Base-by-base conservation (phyloP, 164 flowering plant genomes). In the Taxillus chinensis region DNA sequence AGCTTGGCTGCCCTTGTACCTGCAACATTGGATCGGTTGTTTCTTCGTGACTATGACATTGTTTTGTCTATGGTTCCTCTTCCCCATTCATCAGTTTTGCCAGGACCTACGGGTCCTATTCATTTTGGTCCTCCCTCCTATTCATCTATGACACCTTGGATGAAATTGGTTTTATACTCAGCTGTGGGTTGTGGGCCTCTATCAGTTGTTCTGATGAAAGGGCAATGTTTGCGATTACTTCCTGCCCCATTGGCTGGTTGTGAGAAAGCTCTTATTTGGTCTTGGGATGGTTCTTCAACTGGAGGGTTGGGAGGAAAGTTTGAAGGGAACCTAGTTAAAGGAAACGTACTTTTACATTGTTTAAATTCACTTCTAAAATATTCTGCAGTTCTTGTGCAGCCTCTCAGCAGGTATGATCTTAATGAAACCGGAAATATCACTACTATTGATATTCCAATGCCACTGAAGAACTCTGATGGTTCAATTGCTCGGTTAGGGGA, bases 51-150 rank as follows among this genome's bases (percentile, higher is more conserved):
- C 71, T 93, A 90, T 83, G 91, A 90, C 71, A 84, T 90, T 66
- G 78, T 87, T 63, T 83, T 89, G 38, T 90, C 97, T 13, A 93
- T 93, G 95, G 73, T 85, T 77, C 99, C 99, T 66, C 93, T 93
- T 65, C 99, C 99, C 51, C 77, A 67, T 58, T 84, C 93, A 45
- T 82, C 99, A 51, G 83, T 90, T 73, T 81, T 93, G 71, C 97
- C 99, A 71, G 97, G 98, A 69, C 79, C 92, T 46, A 64, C 82
- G 38, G 95, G 90, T 39, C 96, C 97, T 37, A 78, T 90, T 68
- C 96, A 93, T 84, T 93, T 93, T 71, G 99, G 99, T 51, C 93
- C 99, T 59, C 97, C 97, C 17, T 83, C 92, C 27, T 85, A 90
- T 71, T 82, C 89, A 52, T 84, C 91, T 17, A 86, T 90, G 96